A percentile compares a stretch with the other conserved stretches of the same genome.
Conservation (phyloP, 805 yeast species). For the Maudiozyma turicensis region DNA sequence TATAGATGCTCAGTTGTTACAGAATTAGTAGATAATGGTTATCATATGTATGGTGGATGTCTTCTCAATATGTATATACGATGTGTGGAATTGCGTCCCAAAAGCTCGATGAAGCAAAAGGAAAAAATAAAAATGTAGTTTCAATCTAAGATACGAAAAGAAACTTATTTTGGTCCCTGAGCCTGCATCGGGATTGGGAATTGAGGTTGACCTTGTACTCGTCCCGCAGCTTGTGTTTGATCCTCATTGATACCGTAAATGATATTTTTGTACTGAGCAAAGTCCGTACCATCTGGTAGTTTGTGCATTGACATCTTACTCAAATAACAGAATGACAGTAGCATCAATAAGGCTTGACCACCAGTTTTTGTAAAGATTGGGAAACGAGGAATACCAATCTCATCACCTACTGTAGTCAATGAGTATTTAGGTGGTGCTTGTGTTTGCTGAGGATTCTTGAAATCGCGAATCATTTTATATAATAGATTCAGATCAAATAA, state of each 20-base stretch:
- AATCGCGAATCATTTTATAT: constrained; percentile 27
- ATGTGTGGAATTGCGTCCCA: no score
- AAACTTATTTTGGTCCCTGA: background rate
- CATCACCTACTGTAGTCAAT: constrained; percentile 59
- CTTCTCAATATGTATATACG: no score
- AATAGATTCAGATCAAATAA: constrained; percentile 71
- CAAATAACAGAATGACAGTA: constrained; percentile 56
- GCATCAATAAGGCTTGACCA: constrained; percentile 53
- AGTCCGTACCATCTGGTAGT: constrained; percentile 27
- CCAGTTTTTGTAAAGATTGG: constrained; percentile 47
- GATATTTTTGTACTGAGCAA: constrained; percentile 38
- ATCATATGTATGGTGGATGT: no score
- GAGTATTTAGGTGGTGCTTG: constrained; percentile 19
- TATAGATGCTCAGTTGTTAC: no score
- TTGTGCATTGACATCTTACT: constrained; percentile 28
- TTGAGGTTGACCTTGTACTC: background rate
- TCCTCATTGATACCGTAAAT: constrained; percentile 40
- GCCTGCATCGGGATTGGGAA: background rate
- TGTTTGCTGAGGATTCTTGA: constrained; percentile 15
- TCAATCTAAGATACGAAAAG: no score
- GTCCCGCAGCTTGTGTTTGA: constrained; percentile 1
- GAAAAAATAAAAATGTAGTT: no score
- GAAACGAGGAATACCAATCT: constrained; percentile 54
- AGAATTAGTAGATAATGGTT: no score
- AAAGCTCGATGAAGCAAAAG: no score